Conservation (phyloP, 305 asterid species). For the Solanum chacoense region DNA sequence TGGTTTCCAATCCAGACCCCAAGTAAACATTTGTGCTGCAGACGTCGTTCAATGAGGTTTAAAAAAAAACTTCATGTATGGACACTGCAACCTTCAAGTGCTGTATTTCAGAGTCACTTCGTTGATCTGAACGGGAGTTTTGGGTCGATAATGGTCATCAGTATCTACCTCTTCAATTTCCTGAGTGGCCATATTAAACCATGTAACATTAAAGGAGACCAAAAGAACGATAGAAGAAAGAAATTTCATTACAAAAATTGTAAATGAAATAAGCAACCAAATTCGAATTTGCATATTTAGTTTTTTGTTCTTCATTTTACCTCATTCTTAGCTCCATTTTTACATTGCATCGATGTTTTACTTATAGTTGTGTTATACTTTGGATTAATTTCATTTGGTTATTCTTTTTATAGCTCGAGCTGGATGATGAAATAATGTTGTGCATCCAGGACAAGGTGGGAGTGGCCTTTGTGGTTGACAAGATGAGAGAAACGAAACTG, state of each 20-base stretch:
- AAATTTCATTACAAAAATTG: neutral
- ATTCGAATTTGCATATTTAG: neutral
- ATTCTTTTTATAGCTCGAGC: neutral
- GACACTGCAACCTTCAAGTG: conserved; percentile 12
- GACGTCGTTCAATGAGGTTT: neutral
- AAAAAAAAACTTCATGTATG: neutral
- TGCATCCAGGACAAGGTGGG: neutral
- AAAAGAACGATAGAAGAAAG: neutral
- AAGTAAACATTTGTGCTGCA: neutral
- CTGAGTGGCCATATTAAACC: conserved; percentile 20
- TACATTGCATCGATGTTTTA: neutral
- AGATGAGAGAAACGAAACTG: neutral
- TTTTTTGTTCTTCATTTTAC: neutral
- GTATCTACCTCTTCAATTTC: conserved; percentile 96
- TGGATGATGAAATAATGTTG: neutral
- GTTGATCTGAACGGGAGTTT: conserved; percentile 60
- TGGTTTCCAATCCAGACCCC: neutral
- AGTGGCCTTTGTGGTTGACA: neutral
- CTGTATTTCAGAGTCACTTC: conserved; percentile 53
- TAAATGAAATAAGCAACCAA: neutral
- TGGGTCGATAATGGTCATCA: conserved; percentile 88
- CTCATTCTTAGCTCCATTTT: neutral
- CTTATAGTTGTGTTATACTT: neutral
- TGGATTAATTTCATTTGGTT: neutral
- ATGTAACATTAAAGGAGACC: neutral